Conservation (phyloP, 345 rosid genomes). For the Acer negundo region DNA sequence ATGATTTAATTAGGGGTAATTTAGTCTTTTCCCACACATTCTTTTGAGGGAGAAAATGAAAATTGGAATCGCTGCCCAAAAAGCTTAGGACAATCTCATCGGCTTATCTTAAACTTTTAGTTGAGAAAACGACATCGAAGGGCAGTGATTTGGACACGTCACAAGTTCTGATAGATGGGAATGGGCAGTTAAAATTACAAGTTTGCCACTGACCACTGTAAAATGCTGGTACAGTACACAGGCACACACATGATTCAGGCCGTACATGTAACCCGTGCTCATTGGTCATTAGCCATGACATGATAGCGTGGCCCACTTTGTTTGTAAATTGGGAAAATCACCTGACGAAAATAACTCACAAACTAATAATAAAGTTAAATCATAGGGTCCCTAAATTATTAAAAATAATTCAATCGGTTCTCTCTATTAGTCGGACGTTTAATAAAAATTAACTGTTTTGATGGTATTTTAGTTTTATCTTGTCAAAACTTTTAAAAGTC, state of each 20-base stretch:
- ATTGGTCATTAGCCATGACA: background rate
- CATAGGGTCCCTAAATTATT: too few species aligned
- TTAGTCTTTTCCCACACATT: background rate
- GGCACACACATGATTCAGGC: background rate
- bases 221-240: background rate
- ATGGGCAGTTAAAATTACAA: background rate
- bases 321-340: background rate
- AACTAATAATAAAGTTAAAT: too few species aligned
- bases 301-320: background rate
- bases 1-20: background rate
- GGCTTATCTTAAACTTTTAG: background rate
- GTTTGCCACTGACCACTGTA: conserved; percentile 18
- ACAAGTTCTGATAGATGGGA: conserved; percentile 11
- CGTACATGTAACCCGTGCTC: background rate
- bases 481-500: too few species aligned
- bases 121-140: conserved; percentile 17
- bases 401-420: too few species aligned
- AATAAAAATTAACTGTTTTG: too few species aligned
- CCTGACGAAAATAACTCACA: background rate
- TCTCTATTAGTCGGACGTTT: too few species aligned
- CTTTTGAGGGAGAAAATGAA: too few species aligned
- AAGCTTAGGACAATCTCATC: conserved; percentile 20
- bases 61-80: conserved; percentile 16
- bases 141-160: conserved; percentile 27
- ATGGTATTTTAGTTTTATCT: too few species aligned